Evolutionary conservation across 1,139 yeast genomes (phyloP).

Genomic region (Insectozyma bohioensis): DNA sequence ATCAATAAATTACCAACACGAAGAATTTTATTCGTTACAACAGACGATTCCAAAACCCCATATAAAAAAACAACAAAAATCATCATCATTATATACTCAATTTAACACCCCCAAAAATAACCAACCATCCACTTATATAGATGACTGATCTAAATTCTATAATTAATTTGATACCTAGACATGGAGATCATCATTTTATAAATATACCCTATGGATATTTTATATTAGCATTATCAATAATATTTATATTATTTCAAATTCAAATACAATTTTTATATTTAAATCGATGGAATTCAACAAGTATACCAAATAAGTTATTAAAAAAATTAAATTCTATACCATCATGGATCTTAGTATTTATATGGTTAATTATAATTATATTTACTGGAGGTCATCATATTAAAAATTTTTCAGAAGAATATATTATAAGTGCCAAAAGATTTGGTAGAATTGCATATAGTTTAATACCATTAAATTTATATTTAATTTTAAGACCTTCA

Average conservation of each 20-base stretch:
- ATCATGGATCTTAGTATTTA: slow-evolving; percentile 23
- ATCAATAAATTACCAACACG: too few species aligned
- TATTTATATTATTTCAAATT: slow-evolving; percentile 19
- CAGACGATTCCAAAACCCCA: too few species aligned
- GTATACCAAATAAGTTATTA: slow-evolving; percentile 18
- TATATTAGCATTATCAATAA: slow-evolving; percentile 33
- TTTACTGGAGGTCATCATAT: slow-evolving; percentile 23
- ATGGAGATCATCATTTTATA: slow-evolving; percentile 30
- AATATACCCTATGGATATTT: slow-evolving; percentile 53
- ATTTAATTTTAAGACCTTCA: slow-evolving; percentile 58
- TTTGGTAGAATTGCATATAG: slow-evolving; percentile 64
- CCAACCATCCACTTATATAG: too few species aligned
- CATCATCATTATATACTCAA: too few species aligned
- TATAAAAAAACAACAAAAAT: too few species aligned
- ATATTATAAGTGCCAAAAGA: slow-evolving; percentile 32
- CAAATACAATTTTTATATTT: slow-evolving; percentile 11
- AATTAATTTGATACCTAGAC: slow-evolving; percentile 18
- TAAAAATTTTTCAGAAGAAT: slow-evolving; percentile 21
- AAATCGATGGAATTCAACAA: slow-evolving; percentile 24
- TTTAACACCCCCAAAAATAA: too few species aligned
- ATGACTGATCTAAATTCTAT: too few species aligned
- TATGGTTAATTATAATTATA: slow-evolving; percentile 33
- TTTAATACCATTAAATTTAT: slow-evolving; percentile 62
- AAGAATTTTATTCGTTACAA: too few species aligned
- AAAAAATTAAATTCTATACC: slow-evolving; percentile 22